A percentile compares a stretch with the other conserved stretches of the same genome.
These are phyloP conservation scores for Colletotrichum scovillei DNA, from an alignment of 2,329 filamentous ascomycete species.

Conservation along the genomic window DNA sequence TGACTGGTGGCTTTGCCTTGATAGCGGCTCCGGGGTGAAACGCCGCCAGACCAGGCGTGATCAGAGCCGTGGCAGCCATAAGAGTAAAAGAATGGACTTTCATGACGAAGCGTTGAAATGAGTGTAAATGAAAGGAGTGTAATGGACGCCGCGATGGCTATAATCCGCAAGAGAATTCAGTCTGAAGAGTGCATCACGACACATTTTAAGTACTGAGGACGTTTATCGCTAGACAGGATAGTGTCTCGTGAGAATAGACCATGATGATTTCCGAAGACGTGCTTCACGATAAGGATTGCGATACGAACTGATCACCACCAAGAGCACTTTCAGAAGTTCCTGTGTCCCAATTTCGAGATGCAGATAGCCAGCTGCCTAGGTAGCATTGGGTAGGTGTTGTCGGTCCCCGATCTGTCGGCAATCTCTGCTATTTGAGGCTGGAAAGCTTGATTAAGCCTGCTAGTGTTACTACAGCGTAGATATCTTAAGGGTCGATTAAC, in stretches of 20 bases:
- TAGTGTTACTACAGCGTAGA: neutral
- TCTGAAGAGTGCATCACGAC: too few relatives aligned
- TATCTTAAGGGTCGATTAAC: neutral
- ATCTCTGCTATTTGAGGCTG: constrained; percentile 8
- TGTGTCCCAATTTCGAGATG: neutral
- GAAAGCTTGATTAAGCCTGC: constrained; percentile 17
- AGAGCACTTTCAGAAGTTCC: neutral
- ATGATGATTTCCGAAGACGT: constrained; percentile 10
- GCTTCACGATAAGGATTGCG: constrained; percentile 18
- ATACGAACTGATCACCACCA: constrained; percentile 1
- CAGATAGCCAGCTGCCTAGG: constrained; percentile 18
- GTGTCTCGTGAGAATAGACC: neutral
- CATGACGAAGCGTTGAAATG: constrained; percentile 6
- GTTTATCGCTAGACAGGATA: neutral
- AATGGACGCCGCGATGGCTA: neutral
- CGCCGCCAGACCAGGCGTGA: constrained; percentile 1
- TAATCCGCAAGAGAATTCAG: too few relatives aligned
- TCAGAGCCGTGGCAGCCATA: neutral
- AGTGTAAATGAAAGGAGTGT: neutral
- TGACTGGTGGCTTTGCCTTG: constrained; percentile 5
- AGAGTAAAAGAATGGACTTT: neutral
- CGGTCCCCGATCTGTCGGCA: constrained; percentile 12
- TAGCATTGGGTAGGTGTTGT: constrained; percentile 25
- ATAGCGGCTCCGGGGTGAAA: neutral
- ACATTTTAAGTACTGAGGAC: neutral